Base-by-base conservation (phyloP, 805 yeast genomes). In the Metschnikowia lochheadii region DNA sequence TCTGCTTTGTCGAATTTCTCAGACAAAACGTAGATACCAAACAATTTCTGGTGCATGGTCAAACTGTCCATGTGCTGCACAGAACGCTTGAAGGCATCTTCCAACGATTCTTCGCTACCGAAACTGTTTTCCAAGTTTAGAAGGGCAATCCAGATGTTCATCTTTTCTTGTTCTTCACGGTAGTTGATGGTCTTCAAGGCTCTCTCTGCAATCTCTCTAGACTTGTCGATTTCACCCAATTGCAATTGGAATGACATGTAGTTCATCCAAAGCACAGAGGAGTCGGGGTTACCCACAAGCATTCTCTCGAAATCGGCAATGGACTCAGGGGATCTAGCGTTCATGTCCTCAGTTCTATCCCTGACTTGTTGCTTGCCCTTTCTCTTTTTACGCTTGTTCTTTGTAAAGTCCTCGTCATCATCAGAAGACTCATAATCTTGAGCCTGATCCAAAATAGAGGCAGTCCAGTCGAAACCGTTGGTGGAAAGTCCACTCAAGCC, bases 231-330 rank as follows among this genome's bases (percentile, higher is more conserved):
- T 68, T 94, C 99, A 73, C 96, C 87, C 55, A 92, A 76, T 68
- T 91, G 97, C 56, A 94, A 77, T 69, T 91, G 96, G 85, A 92
- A 94, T 3, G 98, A 91, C 97, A 94, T 94, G 71, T 87, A 94
- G 70, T 91, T 89, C 88, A 94, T 92, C 99, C 99, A 94, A 50
- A 89, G 70, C 34, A 91, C 80, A 1, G 99, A 92, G 2, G 96
- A 89, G 73, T 89, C 86, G 44, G 99, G 97, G 64, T 87, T 87
- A 65, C 97, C 95, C 53, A 94, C 80, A 49, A 94, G 78, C 57
- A 94, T 72, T 63, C 99, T 83, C 71, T 94, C 99, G 62, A 90
- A 94, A 67, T 94, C 99, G 43, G 83, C 73, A 40, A 83, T 87
- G 51, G 97, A 89, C 69, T 92, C 95, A 36, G 99, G 99, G 14